A percentile compares a stretch with the other conserved stretches of the same genome.
Conservation (phyloP, 2,329 filamentous ascomycete species). For the Colletotrichum sp. region DNA sequence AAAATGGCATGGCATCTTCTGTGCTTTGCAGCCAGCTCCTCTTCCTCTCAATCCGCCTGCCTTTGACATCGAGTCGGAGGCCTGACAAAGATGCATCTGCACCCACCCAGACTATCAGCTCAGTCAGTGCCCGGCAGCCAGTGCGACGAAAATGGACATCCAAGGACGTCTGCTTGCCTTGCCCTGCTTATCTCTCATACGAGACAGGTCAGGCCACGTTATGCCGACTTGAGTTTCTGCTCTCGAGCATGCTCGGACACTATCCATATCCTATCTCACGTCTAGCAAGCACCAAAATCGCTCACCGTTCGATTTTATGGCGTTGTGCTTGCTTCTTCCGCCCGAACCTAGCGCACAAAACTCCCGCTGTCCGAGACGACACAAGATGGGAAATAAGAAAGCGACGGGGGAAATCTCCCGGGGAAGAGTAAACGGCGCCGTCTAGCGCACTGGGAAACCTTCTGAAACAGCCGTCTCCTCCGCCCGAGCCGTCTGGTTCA, state of each 20-base stretch:
- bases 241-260: not conserved
- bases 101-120: not conserved
- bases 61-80: not conserved
- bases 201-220: not conserved
- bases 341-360: not conserved
- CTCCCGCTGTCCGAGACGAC: not conserved
- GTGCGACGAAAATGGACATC: not conserved
- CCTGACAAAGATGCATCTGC: not conserved
- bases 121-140: not conserved
- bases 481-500: not conserved
- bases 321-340: not conserved
- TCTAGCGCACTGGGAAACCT: not conserved
- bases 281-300: not conserved
- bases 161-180: not conserved
- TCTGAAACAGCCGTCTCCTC: slow-evolving; percentile 12
- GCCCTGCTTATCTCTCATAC: not conserved
- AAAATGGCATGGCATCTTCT: not conserved
- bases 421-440: not conserved
- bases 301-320: not conserved
- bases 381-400: not conserved
- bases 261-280: not conserved
- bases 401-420: not conserved
- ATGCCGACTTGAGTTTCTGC: not conserved
- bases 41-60: not conserved
- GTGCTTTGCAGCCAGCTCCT: not conserved